Percentiles rank a stretch among this genome's conserved stretches.
Conservation (phyloP, 768 basidiomycete genomes). For the Suillus lakei region DNA sequence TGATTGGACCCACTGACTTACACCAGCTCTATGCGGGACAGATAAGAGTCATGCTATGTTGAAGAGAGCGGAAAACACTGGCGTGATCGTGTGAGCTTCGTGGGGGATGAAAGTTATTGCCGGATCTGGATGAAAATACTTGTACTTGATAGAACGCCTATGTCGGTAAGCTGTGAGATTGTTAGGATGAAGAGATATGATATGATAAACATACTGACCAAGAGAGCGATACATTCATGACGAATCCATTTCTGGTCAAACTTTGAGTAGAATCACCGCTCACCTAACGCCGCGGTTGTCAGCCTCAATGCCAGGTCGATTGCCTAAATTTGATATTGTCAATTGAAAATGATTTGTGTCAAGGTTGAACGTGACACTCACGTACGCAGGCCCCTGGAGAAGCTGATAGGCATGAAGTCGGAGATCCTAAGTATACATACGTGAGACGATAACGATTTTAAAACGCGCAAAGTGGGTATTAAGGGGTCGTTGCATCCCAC, state of each 20-base stretch:
- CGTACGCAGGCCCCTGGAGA: background rate
- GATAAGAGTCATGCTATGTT: background rate
- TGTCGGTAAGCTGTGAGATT: background rate
- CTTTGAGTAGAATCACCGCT: background rate
- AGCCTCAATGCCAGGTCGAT: no score
- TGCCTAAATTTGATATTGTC: no score
- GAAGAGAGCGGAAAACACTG: background rate
- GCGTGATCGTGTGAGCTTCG: background rate
- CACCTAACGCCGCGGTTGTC: no score
- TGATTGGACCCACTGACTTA: background rate
- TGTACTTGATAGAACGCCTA: background rate
- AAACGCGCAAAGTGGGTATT: background rate
- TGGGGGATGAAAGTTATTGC: background rate
- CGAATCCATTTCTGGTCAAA: background rate
- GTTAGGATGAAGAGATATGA: background rate
- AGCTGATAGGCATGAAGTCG: background rate
- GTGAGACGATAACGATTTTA: background rate
- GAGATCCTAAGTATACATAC: background rate
- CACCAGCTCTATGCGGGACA: background rate
- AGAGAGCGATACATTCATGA: background rate
- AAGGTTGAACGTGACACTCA: background rate
- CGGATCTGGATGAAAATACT: background rate
- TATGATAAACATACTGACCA: background rate
- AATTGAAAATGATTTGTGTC: no score
- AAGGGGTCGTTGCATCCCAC: background rate